Percentiles rank a stretch among this genome's conserved stretches.
Conservation (phyloP, 108 stramenopile genomes). For the Fragilaria crotonensis region DNA sequence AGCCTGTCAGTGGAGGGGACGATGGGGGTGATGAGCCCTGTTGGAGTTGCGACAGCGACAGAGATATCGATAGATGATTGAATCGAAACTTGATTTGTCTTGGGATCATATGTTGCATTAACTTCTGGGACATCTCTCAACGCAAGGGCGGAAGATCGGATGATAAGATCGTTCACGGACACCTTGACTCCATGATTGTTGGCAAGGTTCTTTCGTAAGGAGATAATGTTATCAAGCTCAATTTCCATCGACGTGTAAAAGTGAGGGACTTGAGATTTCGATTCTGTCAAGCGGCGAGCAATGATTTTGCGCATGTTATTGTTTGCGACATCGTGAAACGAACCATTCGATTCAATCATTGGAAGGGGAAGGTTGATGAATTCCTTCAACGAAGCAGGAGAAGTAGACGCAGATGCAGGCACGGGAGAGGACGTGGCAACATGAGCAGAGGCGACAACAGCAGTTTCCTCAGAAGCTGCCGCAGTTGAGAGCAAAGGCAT, state of each 20-base stretch:
- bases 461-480: neutral
- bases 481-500: constrained; percentile 7
- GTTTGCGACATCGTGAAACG: constrained; percentile 61
- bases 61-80: constrained; percentile 87
- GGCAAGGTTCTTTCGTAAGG: constrained; percentile 70
- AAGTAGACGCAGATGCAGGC: constrained; percentile 28
- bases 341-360: constrained; percentile 32
- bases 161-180: constrained; percentile 95
- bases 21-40: constrained; percentile 94
- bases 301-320: constrained; percentile 91
- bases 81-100: constrained; percentile 40
- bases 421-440: constrained; percentile 33
- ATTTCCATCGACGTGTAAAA: constrained; percentile 91
- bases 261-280: constrained; percentile 94
- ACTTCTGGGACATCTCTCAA: constrained; percentile 94
- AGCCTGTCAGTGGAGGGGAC: constrained; percentile 74
- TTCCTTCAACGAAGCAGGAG: constrained; percentile 29
- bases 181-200: constrained; percentile 48
- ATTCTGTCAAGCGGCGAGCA: constrained; percentile 91
- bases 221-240: constrained; percentile 78
- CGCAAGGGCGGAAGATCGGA: constrained; percentile 93
- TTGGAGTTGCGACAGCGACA: constrained; percentile 97
- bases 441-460: constrained; percentile 9
- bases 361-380: constrained; percentile 36
- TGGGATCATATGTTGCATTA: constrained; percentile 59